phyloP scores from a whole-genome alignment of 208 protist genomes.

The Trypanosomatidae sp. region DNA sequence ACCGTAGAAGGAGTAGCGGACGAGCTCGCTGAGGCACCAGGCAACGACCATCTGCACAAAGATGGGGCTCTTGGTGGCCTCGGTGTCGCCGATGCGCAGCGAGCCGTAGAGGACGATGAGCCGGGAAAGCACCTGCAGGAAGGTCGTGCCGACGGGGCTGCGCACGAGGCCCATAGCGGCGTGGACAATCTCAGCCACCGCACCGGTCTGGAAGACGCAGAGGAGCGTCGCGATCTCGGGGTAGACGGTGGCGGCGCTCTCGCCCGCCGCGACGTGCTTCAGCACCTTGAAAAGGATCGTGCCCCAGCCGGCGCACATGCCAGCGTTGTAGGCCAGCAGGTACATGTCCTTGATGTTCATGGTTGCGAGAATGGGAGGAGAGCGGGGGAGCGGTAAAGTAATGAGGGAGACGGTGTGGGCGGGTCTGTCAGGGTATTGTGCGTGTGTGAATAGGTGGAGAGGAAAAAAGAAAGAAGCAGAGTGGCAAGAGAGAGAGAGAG shows the following conservation, averaged over 20 bases:
- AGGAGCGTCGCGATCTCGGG: constrained; percentile 59
- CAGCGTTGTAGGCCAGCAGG: constrained; percentile 74
- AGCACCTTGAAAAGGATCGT: constrained; percentile 57
- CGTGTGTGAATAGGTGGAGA: no score
- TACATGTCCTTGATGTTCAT: constrained; percentile 61
- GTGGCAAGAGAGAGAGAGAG: no score
- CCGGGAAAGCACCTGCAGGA: constrained; percentile 88
- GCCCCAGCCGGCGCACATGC: constrained; percentile 76
- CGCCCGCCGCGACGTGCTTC: constrained; percentile 37
- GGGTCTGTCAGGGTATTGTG: no score
- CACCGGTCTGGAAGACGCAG: constrained; percentile 80
- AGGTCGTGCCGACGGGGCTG: constrained; percentile 76
- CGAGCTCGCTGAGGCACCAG: constrained; percentile 85
- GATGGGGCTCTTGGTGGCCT: constrained; percentile 40
- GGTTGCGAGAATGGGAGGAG: background rate
- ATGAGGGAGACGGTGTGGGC: background rate
- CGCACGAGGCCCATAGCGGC: constrained; percentile 73
- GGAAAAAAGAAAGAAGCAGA: no score
- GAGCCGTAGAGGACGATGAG: constrained; percentile 83
- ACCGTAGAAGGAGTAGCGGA: constrained; percentile 90
- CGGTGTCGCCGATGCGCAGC: constrained; percentile 60
- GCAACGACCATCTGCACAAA: constrained; percentile 81
- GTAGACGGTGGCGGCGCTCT: constrained; percentile 50
- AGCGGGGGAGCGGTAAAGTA: background rate
- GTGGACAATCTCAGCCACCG: constrained; percentile 84